Evolutionary conservation across 352 stramenopile species (phyloP), one percentile per base, ranked within the genome.

Genomic region (Peronospora destructor): DNA sequence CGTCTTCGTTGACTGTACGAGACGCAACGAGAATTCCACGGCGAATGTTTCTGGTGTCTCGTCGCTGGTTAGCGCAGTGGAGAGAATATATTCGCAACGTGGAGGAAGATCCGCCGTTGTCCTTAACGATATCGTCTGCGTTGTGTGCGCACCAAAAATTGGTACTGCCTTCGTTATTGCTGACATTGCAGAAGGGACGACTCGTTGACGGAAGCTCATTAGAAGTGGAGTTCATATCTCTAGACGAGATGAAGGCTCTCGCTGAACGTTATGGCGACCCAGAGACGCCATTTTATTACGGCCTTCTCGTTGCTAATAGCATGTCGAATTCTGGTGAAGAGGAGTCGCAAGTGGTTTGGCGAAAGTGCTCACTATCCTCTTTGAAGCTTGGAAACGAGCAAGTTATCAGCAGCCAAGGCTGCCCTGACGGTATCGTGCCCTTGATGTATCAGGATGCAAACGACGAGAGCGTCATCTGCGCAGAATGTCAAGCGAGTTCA

Each of bases 31-130:
- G 29, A 28, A 13, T 50, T 16, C 57, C 56, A 2, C 34, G 59
- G 4, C 69, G 65, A 12, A 65, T 86, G 61, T 89, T 87, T 57
- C 39, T 92, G 13, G 49, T 92, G 0, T 60, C 67, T 29, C 59
- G 64, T n/a, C 45, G 16, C 2, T 92, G 81, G 81, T 68, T 88
- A 34, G 17, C 52, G 21, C 53, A 69, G 13, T 92, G 81, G 81
- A 71, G 77, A 29, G 59, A 71, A 25, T 87, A 89, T 41, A 87
- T 92, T 57, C 75, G 74, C 13, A 68, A 89, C 42, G 64, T 90
- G n/a, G 63, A 85, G 14, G 44, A 69, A 35, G 41, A 64, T 9
- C 40, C 35, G 6, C 78, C 78, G 7, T 37, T 61, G 0, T 36
- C 53, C 14, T 50, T 89, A 10, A 61, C 52, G 0, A 58, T 54